Base-by-base conservation (phyloP, 495 filamentous ascomycete species). In the Penicillium fimorum region DNA sequence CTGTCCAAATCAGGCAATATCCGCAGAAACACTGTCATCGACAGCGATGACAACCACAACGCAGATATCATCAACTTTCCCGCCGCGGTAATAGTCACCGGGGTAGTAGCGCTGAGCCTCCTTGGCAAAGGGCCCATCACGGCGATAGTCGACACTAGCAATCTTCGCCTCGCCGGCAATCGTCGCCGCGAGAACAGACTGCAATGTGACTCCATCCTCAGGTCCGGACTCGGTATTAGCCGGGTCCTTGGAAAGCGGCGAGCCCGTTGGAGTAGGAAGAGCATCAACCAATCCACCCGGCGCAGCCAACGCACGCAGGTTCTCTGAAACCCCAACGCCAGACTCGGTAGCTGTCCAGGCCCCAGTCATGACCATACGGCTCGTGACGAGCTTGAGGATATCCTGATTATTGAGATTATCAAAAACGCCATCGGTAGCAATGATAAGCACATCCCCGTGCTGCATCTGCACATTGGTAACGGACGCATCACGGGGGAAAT, bases 341-440 rank as follows among this genome's bases (percentile, higher is more conserved):
- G 76, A 71, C 5, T 80, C 79, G 3, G 62, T 77, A 60, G 77
- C 77, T n/a, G 67, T 70, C 92, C 92, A 97, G 1, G 89, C 94
- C 7, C 86, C 86, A 18, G 77, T 75, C 24, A 73, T 72, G 8
- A 82, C 69, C 92, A 97, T 96, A 7, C 84, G 74, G 32, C 81
- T 76, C 47, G 87, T 92, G 29, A 91, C 84, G 52, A 94, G 82
- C 47, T 85, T 83, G 15, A 98, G 80, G 25, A 94, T 85, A 58
- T 97, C 90, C 64, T 92, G 86, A 60, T 90, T 85, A 59, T 87
- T 91, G n/a, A 98, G 78, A 63, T 98, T 98, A 69, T 98, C 94
- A 85, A 92, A 96, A 4, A 97, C 90, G 5, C 94, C 94, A 66
- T 98, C 94, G 7, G 90, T 96, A 4, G 92, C 94, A 57, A 97